Conservation (phyloP, 441 rosid genomes). For the Erodium texanum region DNA sequence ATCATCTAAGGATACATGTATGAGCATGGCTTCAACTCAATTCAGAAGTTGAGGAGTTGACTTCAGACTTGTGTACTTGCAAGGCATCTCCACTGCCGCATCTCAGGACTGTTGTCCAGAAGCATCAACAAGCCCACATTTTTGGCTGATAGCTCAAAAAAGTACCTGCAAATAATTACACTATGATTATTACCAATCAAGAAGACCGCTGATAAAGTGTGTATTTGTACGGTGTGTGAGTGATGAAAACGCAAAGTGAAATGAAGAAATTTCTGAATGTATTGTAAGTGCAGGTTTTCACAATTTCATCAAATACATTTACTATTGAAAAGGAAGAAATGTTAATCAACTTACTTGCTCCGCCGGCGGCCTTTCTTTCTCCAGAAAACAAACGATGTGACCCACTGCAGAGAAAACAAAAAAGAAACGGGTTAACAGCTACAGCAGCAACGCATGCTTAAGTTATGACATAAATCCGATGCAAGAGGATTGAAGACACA, state of each 20-base stretch:
- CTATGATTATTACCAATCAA: neutral
- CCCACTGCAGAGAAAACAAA: constrained; percentile 47
- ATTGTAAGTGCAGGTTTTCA: neutral
- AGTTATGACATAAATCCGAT: neutral
- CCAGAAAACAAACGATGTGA: constrained; percentile 61
- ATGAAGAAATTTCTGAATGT: neutral
- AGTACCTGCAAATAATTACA: constrained; percentile 39
- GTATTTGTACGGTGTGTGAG: too few relatives aligned
- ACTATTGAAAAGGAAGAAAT: neutral
- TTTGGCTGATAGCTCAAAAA: constrained; percentile 47
- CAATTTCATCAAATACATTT: neutral
- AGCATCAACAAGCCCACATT: constrained; percentile 68
- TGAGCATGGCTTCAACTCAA: too few relatives aligned
- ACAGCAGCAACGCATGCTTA: too few relatives aligned
- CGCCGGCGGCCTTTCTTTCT: constrained; percentile 54
- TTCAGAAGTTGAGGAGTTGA: neutral
- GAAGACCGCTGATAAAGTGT: neutral
- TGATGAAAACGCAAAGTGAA: neutral
- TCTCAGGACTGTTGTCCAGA: constrained; percentile 58
- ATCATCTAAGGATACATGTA: too few relatives aligned
- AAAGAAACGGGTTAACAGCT: constrained; percentile 6
- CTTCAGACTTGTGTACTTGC: constrained; percentile 61
- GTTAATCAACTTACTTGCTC: constrained; percentile 64
- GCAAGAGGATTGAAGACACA: neutral
- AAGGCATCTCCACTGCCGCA: constrained; percentile 78